Conservation (phyloP, 768 basidiomycete species). For the Steccherinum ochraceum region DNA sequence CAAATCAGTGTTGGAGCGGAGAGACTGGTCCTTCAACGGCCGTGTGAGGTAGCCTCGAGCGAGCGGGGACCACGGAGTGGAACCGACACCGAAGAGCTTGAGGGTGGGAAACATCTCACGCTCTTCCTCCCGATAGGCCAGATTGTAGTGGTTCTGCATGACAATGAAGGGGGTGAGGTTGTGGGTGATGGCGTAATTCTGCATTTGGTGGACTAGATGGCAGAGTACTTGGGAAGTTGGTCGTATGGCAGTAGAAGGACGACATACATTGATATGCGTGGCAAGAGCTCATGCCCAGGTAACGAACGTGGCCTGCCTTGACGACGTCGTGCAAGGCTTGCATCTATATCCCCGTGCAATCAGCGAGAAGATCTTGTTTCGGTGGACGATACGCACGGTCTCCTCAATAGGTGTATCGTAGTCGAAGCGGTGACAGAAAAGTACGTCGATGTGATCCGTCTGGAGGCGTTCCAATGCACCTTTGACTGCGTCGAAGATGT, state of each 20-base stretch:
- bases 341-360: constrained; percentile 39
- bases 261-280: constrained; percentile 27
- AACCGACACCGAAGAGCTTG: too few species aligned
- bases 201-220: constrained; percentile 24
- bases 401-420: constrained; percentile 36
- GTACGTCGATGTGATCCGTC: constrained; percentile 68
- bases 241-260: too few species aligned
- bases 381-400: constrained; percentile 19
- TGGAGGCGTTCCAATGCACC: constrained; percentile 61
- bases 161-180: constrained; percentile 32
- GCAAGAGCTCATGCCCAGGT: too few species aligned
- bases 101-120: too few species aligned
- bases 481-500: constrained; percentile 68
- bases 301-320: constrained; percentile 34
- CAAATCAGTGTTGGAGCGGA: constrained; percentile 19
- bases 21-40: constrained; percentile 19
- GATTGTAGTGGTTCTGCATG: constrained; percentile 34
- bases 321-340: constrained; percentile 43
- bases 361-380: constrained; percentile 28
- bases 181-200: constrained; percentile 29
- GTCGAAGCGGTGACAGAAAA: constrained; percentile 35
- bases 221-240: too few species aligned
- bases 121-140: constrained; percentile 32
- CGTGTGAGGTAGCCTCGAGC: constrained; percentile 24
- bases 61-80: constrained; percentile 34